Base-by-base conservation (phyloP, 2,329 filamentous ascomycete genomes). In the Pestalotiopsis fici region DNA sequence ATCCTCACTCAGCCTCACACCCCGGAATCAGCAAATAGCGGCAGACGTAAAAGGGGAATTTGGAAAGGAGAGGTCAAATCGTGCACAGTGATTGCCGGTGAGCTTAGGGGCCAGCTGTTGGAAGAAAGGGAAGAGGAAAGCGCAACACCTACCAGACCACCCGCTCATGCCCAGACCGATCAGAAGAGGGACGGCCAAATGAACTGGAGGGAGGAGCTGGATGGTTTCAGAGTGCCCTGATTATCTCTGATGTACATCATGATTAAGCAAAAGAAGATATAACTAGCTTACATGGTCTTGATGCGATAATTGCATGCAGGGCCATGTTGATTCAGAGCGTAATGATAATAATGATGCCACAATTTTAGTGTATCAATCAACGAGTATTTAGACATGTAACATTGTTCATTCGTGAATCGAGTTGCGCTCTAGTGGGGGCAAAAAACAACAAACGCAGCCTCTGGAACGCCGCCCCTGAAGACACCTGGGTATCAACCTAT, bases 41-140 rank as follows among this genome's bases (percentile, higher is more conserved):
- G 27, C 18, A 3, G 57, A 7, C 57, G 57, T 9, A 56, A 47
- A 25, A 54, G 35, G 18, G 18, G 39, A n/a, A 18, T 21, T 4
- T 64, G 62, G 62, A 64, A 55, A 25, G 62, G 62, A 39, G 62
- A 64, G 15, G 62, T 64, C 13, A 35, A 13, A 25, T 25, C 35
- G n/a, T 64, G 62, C 35, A 64, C 43, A 6, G 47, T 55, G 23
- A 64, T 64, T 11, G 47, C 25, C 6, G 47, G n/a, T 31, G 35
- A 63, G 21, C 62, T 64, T 21, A 27, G 62, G 21, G 43, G 31
- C 13, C 57, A 64, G 43, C 23, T 64, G 21, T 28, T 18, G 7
- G 62, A 56, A 12, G 62, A 64, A 35, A n/a, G 39, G 7, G 23
- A 35, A 27, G 6, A 55, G 43, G 27, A 64, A 55, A 27, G 12